Conservation (phyloP, 106 monocot species). For the Dendrobium officinale region DNA sequence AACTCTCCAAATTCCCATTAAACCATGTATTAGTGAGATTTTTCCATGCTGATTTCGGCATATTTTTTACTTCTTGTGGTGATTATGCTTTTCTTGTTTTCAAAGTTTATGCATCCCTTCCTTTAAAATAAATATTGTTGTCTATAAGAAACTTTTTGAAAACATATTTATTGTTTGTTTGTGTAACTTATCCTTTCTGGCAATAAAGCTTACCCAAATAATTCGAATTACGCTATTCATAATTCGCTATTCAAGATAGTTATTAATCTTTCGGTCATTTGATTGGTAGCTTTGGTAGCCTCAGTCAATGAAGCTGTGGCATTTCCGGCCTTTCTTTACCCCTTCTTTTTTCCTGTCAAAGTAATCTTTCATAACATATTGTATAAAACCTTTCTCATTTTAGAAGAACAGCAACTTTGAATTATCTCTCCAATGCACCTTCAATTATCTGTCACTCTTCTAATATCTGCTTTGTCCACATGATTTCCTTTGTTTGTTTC, state of each 20-base stretch:
- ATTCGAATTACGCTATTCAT: neutral
- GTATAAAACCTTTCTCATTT: neutral
- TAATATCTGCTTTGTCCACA: neutral
- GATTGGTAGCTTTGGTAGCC: neutral
- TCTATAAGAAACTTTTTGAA: neutral
- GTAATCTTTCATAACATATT: neutral
- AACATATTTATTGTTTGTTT: neutral
- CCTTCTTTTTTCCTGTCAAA: neutral
- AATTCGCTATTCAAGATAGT: neutral
- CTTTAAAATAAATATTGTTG: neutral
- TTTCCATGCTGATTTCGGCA: neutral
- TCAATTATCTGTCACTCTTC: neutral
- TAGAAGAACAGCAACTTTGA: neutral
- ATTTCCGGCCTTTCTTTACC: neutral
- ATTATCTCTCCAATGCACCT: neutral
- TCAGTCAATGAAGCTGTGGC: neutral
- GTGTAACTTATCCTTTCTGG: neutral
- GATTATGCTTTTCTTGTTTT: neutral
- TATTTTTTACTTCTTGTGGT: neutral
- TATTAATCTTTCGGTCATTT: neutral
- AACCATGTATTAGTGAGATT: neutral
- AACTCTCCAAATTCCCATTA: neutral
- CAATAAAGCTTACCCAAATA: neutral
- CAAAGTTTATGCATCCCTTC: neutral
- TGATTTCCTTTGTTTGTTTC: neutral